These are phyloP conservation scores for Malassezia dermatis DNA, from an alignment of 1,284 basidiomycete species.

Conservation along the genomic window DNA sequence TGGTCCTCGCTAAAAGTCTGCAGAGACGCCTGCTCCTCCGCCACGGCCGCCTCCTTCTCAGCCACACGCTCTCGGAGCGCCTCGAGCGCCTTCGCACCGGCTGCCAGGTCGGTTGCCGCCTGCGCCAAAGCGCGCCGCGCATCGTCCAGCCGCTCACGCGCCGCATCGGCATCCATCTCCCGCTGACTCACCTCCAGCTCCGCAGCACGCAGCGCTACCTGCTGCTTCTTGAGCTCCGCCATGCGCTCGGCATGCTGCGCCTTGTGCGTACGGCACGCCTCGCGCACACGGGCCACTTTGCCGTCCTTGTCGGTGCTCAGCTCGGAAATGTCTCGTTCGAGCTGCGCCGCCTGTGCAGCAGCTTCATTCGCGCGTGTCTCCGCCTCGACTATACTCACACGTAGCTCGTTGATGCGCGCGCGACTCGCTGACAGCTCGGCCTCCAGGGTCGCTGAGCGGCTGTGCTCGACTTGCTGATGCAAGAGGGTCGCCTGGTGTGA, in stretches of 20 bases:
- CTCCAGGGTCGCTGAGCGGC: slow-evolving; percentile 72
- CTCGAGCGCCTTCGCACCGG: slow-evolving; percentile 55
- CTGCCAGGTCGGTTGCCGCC: slow-evolving; percentile 59
- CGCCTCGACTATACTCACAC: slow-evolving; percentile 58
- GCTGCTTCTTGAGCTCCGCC: slow-evolving; percentile 68
- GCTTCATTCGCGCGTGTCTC: slow-evolving; percentile 68
- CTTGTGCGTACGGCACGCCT: slow-evolving; percentile 70
- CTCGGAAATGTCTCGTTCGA: slow-evolving; percentile 93
- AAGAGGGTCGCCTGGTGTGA: slow-evolving; percentile 73
- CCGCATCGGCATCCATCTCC: slow-evolving; percentile 63
- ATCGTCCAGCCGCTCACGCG: slow-evolving; percentile 57
- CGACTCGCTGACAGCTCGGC: slow-evolving; percentile 68
- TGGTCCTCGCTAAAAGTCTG: slow-evolving; percentile 79
- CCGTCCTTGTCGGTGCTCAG: slow-evolving; percentile 97
- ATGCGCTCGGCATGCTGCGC: slow-evolving; percentile 68
- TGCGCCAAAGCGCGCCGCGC: slow-evolving; percentile 57
- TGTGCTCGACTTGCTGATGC: slow-evolving; percentile 73
- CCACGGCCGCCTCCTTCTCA: slow-evolving; percentile 62
- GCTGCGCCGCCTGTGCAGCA: slow-evolving; percentile 66
- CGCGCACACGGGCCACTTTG: slow-evolving; percentile 82
- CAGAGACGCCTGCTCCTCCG: slow-evolving; percentile 72
- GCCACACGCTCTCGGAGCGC: slow-evolving; percentile 58
- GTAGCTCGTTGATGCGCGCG: slow-evolving; percentile 60
- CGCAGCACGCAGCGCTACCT: slow-evolving; percentile 79
- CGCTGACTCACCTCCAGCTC: slow-evolving; percentile 80